Evolutionary conservation across 2,329 filamentous ascomycete species (phyloP).

Genomic region (Cladosporium sp.): DNA sequence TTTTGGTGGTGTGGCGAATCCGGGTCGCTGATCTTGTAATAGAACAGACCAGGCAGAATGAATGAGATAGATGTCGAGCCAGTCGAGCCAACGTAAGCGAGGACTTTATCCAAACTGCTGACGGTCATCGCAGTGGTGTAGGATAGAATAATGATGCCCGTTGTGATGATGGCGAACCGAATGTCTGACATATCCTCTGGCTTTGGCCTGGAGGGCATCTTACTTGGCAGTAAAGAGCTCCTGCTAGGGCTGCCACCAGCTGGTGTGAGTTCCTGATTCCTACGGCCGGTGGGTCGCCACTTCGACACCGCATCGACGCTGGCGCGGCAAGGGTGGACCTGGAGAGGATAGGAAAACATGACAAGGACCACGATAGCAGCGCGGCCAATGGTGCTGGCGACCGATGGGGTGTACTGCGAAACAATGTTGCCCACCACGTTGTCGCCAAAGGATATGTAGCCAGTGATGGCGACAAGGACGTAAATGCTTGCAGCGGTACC

Average conservation of each 20-base stretch:
- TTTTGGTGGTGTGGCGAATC: slow-evolving; percentile 81
- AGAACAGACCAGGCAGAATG: slow-evolving; percentile 91
- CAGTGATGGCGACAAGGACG: slow-evolving; percentile 85
- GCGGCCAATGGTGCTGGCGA: slow-evolving; percentile 84
- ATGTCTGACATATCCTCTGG: slow-evolving; percentile 68
- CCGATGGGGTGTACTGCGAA: slow-evolving; percentile 73
- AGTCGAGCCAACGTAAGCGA: slow-evolving; percentile 92
- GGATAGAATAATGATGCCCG: slow-evolving; percentile 72
- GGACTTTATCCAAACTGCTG: slow-evolving; percentile 77
- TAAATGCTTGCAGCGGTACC: slow-evolving; percentile 84
- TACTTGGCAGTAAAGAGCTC: slow-evolving; percentile 21
- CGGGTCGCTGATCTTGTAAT: slow-evolving; percentile 94
- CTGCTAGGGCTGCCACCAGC: slow-evolving; percentile 24
- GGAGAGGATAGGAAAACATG: slow-evolving; percentile 91
- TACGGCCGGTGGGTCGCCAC: slow-evolving; percentile 60
- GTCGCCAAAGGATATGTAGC: slow-evolving; percentile 92
- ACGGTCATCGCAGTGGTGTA: slow-evolving; percentile 90
- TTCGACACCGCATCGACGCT: slow-evolving; percentile 89
- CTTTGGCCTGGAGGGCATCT: slow-evolving; percentile 21
- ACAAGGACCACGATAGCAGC: slow-evolving; percentile 93
- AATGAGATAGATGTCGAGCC: slow-evolving; percentile 95
- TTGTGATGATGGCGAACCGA: slow-evolving; percentile 85
- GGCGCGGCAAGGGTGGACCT: slow-evolving; percentile 94
- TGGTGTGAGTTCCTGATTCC: slow-evolving; percentile 23
- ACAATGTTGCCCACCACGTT: slow-evolving; percentile 88